Base-by-base conservation (phyloP, 1,284 basidiomycete genomes). In the Fomes fomentarius region DNA sequence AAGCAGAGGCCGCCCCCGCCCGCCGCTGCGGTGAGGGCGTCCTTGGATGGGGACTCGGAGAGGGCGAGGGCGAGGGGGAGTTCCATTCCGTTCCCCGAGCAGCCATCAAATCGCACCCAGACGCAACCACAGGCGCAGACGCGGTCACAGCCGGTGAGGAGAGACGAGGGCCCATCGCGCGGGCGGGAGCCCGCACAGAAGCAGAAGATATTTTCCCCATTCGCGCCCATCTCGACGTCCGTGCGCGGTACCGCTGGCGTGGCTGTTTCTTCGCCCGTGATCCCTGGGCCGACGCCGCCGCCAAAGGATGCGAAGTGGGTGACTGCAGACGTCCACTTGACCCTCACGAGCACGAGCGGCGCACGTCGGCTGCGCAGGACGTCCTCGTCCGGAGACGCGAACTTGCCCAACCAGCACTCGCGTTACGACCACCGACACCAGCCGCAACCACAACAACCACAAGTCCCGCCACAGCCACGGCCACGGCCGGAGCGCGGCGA, bases 321-420 rank as follows among this genome's bases (percentile, higher is more conserved):
- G 14, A 12, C 48, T 11, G 37, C 25, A 12, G 26, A 28, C 39
- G 39, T 28, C 19, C 42, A 26, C 26, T 5, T 9, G 11, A 11
- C 21, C 24, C 31, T 6, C 24, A 25, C 47, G 33, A 17, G 31
- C 26, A 6, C 53, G 25, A n/a, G 28, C 46, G 38, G 7, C 19
- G 40, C 6, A 37, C 2, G 14, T 26, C 3, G 22, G 21, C 37
- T 57, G 28, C 49, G 50, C 30, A 46, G 52, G 31, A 52, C 44
- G n/a, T 49, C 54, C 9, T 60, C 58, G 11, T 39, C 49, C 15
- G 52, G 49, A 11, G 49, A 54, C 38, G 45, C 46, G 21, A 37
- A 34, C 33, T 47, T 45, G 0, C 46, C 52, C 8, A 31, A 33
- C 10, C 48, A 46, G 40, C 48, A 56, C 22, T 11, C 38, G 39